Conservation (phyloP, 225 moss, liverwort and hornwort genomes). For the Marchantia polymorpha region DNA sequence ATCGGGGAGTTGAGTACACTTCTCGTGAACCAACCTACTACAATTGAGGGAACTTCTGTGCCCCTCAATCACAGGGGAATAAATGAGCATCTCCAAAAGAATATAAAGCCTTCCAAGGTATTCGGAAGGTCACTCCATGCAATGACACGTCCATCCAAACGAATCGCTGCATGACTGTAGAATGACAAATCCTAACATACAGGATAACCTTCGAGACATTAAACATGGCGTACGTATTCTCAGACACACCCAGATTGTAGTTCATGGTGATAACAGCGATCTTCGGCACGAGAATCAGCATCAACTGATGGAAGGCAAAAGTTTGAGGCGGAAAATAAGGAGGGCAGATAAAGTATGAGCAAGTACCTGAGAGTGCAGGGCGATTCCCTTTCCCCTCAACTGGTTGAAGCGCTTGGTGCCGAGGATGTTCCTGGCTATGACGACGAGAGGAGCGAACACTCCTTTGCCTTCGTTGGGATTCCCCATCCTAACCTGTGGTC, state of each 20-base stretch:
- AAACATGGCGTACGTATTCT: no score
- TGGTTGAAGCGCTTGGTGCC: slow-evolving; percentile 83
- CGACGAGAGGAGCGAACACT: slow-evolving; percentile 71
- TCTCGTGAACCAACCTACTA: not conserved
- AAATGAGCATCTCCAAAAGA: not conserved
- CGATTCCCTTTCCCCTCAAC: slow-evolving; percentile 87
- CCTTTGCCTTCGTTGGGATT: slow-evolving; percentile 59
- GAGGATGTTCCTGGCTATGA: slow-evolving; percentile 53
- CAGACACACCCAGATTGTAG: no score
- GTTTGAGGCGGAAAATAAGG: no score
- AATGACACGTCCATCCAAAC: no score
- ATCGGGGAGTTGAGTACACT: not conserved
- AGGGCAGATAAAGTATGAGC: not conserved
- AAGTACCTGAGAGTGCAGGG: slow-evolving; percentile 88
- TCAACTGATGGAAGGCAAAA: no score
- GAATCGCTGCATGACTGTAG: no score
- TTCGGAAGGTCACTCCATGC: no score
- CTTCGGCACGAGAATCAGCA: no score
- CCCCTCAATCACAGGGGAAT: not conserved
- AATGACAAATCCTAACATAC: no score
- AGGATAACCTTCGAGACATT: no score
- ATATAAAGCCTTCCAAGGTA: no score
- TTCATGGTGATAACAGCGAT: no score
- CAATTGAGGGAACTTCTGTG: not conserved
- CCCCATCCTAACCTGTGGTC: slow-evolving; percentile 65